Conservation (phyloP, 192 early-diverging fungal species). For the Mortierella claussenii region DNA sequence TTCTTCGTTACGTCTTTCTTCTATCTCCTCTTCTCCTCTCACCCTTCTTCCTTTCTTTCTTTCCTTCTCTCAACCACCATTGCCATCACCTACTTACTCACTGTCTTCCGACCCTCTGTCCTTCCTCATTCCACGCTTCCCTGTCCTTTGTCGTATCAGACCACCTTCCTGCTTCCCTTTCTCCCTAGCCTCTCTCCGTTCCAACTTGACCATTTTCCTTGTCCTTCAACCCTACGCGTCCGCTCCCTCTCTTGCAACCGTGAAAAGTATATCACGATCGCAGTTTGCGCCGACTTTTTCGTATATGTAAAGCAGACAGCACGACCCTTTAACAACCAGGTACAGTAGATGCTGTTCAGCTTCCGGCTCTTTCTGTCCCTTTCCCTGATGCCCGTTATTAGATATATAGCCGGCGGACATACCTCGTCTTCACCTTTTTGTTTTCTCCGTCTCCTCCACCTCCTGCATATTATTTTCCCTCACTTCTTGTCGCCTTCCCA, state of each 20-base stretch:
- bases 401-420: conserved; percentile 6
- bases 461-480: background rate
- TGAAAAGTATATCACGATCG: conserved; percentile 16
- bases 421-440: background rate
- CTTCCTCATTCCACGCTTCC: conserved; percentile 18
- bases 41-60: background rate
- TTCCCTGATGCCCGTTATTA: conserved; percentile 1
- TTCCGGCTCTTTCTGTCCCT: background rate
- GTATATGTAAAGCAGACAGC: conserved; percentile 23
- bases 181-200: conserved; percentile 25
- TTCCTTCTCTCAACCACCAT: conserved; percentile 2
- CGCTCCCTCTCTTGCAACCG: background rate
- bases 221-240: conserved; percentile 10
- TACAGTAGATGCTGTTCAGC: too few relatives aligned
- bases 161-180: conserved; percentile 41
- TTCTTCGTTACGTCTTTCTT: too few relatives aligned
- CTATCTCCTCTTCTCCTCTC: background rate
- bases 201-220: conserved; percentile 10
- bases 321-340: background rate
- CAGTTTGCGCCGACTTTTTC: conserved; percentile 7
- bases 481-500: background rate
- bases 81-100: background rate
- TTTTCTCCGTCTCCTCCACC: background rate
- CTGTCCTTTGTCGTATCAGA: conserved; percentile 6
- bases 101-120: background rate